Evolutionary conservation across 2,329 filamentous ascomycete genomes (phyloP).

Genomic region (Capronia coronata): DNA sequence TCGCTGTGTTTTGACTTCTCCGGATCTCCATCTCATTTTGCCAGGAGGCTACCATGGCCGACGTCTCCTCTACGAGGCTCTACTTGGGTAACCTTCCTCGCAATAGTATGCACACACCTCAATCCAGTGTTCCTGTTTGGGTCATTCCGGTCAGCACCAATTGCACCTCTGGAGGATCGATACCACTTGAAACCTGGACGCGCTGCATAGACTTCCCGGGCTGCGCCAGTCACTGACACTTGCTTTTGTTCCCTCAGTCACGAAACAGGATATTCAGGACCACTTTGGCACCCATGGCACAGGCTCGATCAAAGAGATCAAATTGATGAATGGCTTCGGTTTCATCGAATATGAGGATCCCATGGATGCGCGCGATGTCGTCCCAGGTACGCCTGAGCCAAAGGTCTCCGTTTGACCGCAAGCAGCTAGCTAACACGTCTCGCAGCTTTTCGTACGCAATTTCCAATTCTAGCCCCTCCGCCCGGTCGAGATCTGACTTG

Average conservation of each 20-base stretch:
- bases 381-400: conserved; percentile 66
- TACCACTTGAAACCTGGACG: conserved; percentile 16
- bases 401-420: conserved; percentile 12
- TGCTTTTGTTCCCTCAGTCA: conserved; percentile 53
- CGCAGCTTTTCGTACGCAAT: conserved; percentile 23
- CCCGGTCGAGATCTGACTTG: conserved; percentile 30
- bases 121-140: conserved; percentile 15
- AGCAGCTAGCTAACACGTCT: conserved; percentile 3
- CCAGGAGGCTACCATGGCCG: conserved; percentile 56
- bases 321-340: conserved; percentile 99
- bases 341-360: conserved; percentile 99
- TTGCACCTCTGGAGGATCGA: conserved; percentile 22
- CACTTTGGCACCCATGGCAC: conserved; percentile 95
- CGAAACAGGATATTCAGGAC: conserved; percentile 91
- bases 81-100: conserved; percentile 97
- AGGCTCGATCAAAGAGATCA: conserved; percentile 97
- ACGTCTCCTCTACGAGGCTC: conserved; percentile 89
- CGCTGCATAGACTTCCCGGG: conserved; percentile 8
- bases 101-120: conserved; percentile 62
- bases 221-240: conserved; percentile 23
- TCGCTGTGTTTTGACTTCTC: background rate
- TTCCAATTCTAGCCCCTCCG: background rate
- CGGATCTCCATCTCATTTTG: background rate
- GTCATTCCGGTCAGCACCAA: conserved; percentile 14
- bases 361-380: conserved; percentile 96